A percentile compares a stretch with the other conserved stretches of the same genome.
Evolutionary conservation across 1,284 basidiomycete species (phyloP).

Genomic region (Coniferiporia sulphurascens): DNA sequence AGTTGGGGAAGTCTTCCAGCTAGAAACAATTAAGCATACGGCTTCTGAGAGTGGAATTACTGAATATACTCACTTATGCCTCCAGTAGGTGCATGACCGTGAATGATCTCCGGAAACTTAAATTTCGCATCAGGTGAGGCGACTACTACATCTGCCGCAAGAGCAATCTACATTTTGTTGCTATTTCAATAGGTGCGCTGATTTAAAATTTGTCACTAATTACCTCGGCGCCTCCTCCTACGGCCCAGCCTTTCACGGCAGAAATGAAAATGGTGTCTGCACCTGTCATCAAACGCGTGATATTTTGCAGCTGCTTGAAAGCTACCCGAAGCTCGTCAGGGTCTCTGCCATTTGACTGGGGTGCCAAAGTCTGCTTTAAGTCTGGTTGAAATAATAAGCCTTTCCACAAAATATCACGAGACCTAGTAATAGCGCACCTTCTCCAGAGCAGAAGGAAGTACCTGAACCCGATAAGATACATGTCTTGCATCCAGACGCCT

Average conservation of each 20-base stretch:
- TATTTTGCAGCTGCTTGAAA: constrained; percentile 2
- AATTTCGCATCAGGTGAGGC: constrained; percentile 5
- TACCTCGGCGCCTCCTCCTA: constrained; percentile 13
- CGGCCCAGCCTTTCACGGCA: constrained; percentile 11
- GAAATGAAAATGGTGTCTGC: constrained; percentile 6
- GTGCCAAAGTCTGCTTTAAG: constrained; percentile 10
- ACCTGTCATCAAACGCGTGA: constrained; percentile 10
- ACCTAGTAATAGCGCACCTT: not conserved
- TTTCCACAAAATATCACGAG: not conserved
- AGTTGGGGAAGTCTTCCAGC: constrained; percentile 10
- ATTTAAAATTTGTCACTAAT: not conserved
- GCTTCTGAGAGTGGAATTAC: not conserved
- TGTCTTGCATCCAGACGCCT: constrained; percentile 1
- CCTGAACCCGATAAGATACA: constrained; percentile 12
- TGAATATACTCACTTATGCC: constrained; percentile 5
- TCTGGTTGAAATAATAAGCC: not conserved
- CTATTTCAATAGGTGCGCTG: not conserved
- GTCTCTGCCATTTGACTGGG: constrained; percentile 6
- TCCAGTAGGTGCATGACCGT: constrained; percentile 13
- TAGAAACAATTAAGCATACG: not conserved
- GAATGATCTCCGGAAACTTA: constrained; percentile 10
- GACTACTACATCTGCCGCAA: constrained; percentile 11
- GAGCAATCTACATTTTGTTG: constrained; percentile 2
- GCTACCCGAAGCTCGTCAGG: constrained; percentile 1
- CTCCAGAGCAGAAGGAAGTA: constrained; percentile 11